Evolutionary conservation across 176 grass and related monocot species (phyloP).

Genomic region (Avena sativa): DNA sequence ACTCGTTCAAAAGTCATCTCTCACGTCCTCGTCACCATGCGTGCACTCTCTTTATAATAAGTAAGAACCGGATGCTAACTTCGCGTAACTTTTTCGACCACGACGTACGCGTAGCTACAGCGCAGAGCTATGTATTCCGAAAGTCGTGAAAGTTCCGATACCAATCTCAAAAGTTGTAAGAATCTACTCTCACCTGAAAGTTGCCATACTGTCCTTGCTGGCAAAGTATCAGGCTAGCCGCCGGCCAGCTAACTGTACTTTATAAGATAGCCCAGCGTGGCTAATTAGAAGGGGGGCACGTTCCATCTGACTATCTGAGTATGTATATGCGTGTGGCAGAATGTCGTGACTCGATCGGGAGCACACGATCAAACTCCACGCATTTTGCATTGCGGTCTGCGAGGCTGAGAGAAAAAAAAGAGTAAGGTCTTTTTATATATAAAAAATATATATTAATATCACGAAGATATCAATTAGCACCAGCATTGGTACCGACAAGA

Average conservation of each 20-base stretch:
- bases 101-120: not conserved
- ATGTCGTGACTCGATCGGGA: not conserved
- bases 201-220: not conserved
- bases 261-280: not conserved
- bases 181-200: not conserved
- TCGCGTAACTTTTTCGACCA: not conserved
- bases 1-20: not conserved
- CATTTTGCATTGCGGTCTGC: not conserved
- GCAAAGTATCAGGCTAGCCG: not conserved
- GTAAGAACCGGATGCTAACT: not conserved
- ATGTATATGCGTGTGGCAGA: not conserved
- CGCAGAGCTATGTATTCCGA: not conserved
- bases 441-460: too few species aligned
- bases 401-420: too few species aligned
- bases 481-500: too few species aligned
- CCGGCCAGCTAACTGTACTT: not conserved
- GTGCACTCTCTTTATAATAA: not conserved
- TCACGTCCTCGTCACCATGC: not conserved
- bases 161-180: not conserved
- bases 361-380: not conserved
- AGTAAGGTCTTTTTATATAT: too few species aligned
- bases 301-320: not conserved
- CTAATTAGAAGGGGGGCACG: not conserved
- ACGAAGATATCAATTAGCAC: too few species aligned
- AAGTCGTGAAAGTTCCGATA: not conserved